Evolutionary conservation across 805 yeast species (phyloP).

Genomic region (Blastobotrys mokoenaii): DNA sequence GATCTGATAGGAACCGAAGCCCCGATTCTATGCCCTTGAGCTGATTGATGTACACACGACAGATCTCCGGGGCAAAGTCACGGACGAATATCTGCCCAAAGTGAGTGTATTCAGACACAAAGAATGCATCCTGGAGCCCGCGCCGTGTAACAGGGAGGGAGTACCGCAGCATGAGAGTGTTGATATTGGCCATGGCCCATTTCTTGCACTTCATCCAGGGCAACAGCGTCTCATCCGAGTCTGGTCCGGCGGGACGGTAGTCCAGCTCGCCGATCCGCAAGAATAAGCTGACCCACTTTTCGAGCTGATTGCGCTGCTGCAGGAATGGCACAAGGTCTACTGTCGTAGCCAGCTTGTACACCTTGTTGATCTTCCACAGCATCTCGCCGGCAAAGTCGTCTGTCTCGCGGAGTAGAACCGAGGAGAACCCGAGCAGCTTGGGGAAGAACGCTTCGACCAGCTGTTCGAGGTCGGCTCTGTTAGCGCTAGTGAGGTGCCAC

Average conservation of each 20-base stretch:
- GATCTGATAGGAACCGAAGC: background rate
- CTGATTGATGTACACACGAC: conserved; percentile 4
- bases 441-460: conserved; percentile 54
- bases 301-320: conserved; percentile 43
- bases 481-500: conserved; percentile 51
- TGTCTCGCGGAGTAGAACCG: conserved; percentile 31
- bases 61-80: conserved; percentile 10
- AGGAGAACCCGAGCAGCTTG: conserved; percentile 51
- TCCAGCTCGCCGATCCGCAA: conserved; percentile 52
- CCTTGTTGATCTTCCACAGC: conserved; percentile 62
- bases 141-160: background rate
- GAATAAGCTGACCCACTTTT: conserved; percentile 70
- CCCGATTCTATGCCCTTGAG: background rate
- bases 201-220: conserved; percentile 71
- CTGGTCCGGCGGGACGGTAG: conserved; percentile 33
- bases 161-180: background rate
- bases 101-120: conserved; percentile 2
- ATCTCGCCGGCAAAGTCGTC: conserved; percentile 51
- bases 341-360: conserved; percentile 60
- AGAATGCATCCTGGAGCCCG: background rate
- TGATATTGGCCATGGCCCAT: conserved; percentile 66
- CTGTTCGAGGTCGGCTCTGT: conserved; percentile 36
- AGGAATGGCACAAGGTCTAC: conserved; percentile 56
- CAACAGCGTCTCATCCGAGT: conserved; percentile 25
- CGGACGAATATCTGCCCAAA: conserved; percentile 6